phyloP scores from a whole-genome alignment of 345 rosid species.

The Camelina laxa region DNA sequence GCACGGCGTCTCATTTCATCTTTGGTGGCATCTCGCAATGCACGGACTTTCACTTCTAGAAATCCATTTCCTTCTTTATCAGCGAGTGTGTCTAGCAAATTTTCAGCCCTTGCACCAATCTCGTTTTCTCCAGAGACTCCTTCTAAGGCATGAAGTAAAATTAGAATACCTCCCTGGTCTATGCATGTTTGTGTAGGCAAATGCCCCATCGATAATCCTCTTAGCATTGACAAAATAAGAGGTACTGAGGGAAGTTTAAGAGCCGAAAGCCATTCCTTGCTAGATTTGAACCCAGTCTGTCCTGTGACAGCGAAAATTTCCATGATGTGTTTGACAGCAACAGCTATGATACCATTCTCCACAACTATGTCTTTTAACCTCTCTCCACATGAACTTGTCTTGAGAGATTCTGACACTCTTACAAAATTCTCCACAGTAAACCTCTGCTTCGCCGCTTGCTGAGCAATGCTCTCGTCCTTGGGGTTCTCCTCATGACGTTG shows the following conservation, averaged over 20 bases:
- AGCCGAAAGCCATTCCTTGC: slow-evolving; percentile 72
- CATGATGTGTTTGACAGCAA: slow-evolving; percentile 78
- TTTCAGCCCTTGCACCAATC: slow-evolving; percentile 97
- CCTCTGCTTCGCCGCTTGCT: slow-evolving; percentile 77
- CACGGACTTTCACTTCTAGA: slow-evolving; percentile 76
- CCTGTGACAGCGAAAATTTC: slow-evolving; percentile 78
- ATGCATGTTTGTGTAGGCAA: slow-evolving; percentile 82
- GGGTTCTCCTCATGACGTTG: slow-evolving; percentile 70
- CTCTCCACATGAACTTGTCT: slow-evolving; percentile 98
- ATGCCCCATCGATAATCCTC: slow-evolving; percentile 98
- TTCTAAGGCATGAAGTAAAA: slow-evolving; percentile 92
- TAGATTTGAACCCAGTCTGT: slow-evolving; percentile 78
- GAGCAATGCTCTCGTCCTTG: slow-evolving; percentile 70
- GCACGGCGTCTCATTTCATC: slow-evolving; percentile 97
- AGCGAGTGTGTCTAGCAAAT: slow-evolving; percentile 87
- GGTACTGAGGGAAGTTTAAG: slow-evolving; percentile 89
- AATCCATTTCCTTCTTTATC: slow-evolving; percentile 94
- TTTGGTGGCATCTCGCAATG: slow-evolving; percentile 83
- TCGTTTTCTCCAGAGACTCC: slow-evolving; percentile 96
- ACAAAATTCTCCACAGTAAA: slow-evolving; percentile 89
- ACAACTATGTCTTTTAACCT: slow-evolving; percentile 89
- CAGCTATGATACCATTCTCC: slow-evolving; percentile 80
- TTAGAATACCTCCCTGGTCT: slow-evolving; percentile 81
- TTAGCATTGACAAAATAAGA: slow-evolving; percentile 85
- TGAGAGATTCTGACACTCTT: slow-evolving; percentile 93